These are phyloP conservation scores for Malassezia arunalokei DNA, from an alignment of 1,284 basidiomycete genomes.

Conservation along the genomic window DNA sequence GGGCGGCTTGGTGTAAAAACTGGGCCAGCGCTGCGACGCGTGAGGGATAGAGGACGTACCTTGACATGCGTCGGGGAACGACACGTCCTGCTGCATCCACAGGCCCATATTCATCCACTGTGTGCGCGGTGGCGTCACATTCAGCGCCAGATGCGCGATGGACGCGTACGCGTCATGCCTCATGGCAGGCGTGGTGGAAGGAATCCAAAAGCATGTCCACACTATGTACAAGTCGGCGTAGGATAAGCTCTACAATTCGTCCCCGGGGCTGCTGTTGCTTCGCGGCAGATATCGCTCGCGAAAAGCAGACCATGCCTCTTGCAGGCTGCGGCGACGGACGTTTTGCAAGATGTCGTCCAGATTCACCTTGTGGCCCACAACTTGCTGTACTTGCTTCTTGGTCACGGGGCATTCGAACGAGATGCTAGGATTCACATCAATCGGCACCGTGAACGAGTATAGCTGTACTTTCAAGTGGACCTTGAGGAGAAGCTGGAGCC, in stretches of 20 bases:
- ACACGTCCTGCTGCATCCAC: constrained; percentile 16
- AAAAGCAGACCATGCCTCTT: too few relatives aligned
- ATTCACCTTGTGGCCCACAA: background rate
- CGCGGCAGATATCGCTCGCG: too few relatives aligned
- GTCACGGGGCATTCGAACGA: constrained; percentile 6
- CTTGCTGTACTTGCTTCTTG: constrained; percentile 1
- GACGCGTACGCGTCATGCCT: constrained; percentile 9
- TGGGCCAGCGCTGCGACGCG: constrained; percentile 22
- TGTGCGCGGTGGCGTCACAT: constrained; percentile 17
- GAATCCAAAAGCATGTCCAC: too few relatives aligned
- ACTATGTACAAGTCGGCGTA: too few relatives aligned
- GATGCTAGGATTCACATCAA: constrained; percentile 5
- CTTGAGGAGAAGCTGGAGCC: constrained; percentile 1
- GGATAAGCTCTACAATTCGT: too few relatives aligned
- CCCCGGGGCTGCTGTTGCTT: too few relatives aligned
- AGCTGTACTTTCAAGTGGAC: constrained; percentile 3
- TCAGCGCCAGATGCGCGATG: constrained; percentile 12
- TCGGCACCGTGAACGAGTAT: constrained; percentile 9
- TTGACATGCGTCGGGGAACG: constrained; percentile 9
- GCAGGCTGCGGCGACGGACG: too few relatives aligned
- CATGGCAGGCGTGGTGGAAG: background rate
- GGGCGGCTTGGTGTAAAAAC: constrained; percentile 21
- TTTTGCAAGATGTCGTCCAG: background rate
- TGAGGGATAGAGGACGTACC: constrained; percentile 19
- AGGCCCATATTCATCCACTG: constrained; percentile 40